A percentile compares a stretch with the other conserved stretches of the same genome.
These are phyloP conservation scores for Candida manassasensis DNA, from an alignment of 805 yeast genomes.

Conservation along the genomic window DNA sequence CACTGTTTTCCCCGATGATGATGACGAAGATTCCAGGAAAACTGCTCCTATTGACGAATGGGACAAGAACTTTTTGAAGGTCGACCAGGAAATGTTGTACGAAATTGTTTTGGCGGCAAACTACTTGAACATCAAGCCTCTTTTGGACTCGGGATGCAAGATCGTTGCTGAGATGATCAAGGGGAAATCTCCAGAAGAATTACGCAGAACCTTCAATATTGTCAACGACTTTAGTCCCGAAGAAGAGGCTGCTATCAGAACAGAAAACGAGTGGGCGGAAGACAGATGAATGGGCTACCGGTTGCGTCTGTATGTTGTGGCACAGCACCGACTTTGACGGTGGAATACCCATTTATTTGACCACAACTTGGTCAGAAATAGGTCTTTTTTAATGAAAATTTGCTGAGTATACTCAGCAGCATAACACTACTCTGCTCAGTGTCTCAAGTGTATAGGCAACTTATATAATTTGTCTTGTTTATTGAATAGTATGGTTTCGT, in stretches of 20 bases:
- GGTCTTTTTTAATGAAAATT: no score
- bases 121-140: constrained; percentile 68
- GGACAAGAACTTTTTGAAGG: constrained; percentile 92
- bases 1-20: constrained; percentile 66
- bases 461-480: no score
- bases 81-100: constrained; percentile 86
- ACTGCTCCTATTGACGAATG: constrained; percentile 92
- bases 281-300: no score
- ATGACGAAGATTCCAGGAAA: constrained; percentile 79
- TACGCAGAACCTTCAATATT: constrained; percentile 73
- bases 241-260: constrained; percentile 81
- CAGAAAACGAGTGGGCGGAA: constrained; percentile 90
- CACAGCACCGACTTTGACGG: no score
- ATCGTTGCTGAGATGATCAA: constrained; percentile 81
- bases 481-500: no score
- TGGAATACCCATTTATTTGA: no score
- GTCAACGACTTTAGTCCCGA: constrained; percentile 82
- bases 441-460: no score
- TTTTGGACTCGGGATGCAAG: constrained; percentile 75
- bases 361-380: no score
- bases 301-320: no score
- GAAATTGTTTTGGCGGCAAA: constrained; percentile 81
- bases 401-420: no score
- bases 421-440: no score
- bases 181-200: constrained; percentile 75